Evolutionary conservation across 305 asterid species (phyloP).

Genomic region (Rubia occidens): DNA sequence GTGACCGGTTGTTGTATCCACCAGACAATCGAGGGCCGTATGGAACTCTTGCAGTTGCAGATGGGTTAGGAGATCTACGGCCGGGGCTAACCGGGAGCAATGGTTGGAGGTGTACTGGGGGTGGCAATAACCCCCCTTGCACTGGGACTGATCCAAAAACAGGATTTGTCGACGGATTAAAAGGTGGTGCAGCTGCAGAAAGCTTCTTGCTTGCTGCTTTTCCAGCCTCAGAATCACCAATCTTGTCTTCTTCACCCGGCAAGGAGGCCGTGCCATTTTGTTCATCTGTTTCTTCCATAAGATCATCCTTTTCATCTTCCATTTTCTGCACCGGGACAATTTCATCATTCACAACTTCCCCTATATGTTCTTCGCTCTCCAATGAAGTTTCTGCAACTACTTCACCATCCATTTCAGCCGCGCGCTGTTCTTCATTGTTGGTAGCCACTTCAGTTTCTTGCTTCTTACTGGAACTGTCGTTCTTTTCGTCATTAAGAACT

Average conservation of each 20-base stretch:
- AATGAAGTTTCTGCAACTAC: constrained; percentile 20
- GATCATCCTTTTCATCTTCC: constrained; percentile 23
- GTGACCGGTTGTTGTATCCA: constrained; percentile 56
- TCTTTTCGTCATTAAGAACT: constrained; percentile 18
- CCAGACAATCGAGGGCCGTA: constrained; percentile 90
- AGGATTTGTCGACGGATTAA: constrained; percentile 65
- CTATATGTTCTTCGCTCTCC: constrained; percentile 8
- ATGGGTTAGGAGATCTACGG: constrained; percentile 76
- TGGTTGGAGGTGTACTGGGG: constrained; percentile 60
- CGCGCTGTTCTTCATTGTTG: constrained; percentile 24
- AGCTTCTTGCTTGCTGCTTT: constrained; percentile 66
- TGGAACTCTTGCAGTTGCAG: constrained; percentile 83
- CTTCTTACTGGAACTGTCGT: constrained; percentile 18
- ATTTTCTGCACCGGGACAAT: constrained; percentile 14
- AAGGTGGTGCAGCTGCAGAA: constrained; percentile 96
- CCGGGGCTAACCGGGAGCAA: constrained; percentile 52
- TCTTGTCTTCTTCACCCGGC: constrained; percentile 44
- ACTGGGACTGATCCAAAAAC: constrained; percentile 55
- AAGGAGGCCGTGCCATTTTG: no score
- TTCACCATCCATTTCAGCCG: constrained; percentile 21
- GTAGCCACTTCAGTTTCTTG: constrained; percentile 22
- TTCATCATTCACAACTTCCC: no score
- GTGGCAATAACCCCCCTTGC: constrained; percentile 73
- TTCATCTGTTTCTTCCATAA: constrained; percentile 27
- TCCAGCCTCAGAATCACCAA: constrained; percentile 44